Conservation (phyloP, 1,284 basidiomycete species). For the Pyrrhoderma noxium region DNA sequence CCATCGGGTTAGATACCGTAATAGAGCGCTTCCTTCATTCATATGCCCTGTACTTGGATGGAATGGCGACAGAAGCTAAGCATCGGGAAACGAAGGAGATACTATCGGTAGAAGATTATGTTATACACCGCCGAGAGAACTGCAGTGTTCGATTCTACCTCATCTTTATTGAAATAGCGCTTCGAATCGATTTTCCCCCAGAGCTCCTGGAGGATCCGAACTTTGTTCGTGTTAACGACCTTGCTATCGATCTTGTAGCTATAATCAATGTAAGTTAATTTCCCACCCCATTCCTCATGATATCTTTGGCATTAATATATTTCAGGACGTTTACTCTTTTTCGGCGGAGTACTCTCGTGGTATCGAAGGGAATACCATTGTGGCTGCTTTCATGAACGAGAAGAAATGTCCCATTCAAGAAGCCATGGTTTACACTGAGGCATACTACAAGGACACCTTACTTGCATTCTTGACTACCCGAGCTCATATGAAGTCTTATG, state of each 20-base stretch:
- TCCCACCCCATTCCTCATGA: background rate
- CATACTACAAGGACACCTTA: background rate
- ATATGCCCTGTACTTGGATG: too few relatives aligned
- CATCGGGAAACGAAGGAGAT: too few relatives aligned
- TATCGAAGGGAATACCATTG: background rate
- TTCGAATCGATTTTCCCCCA: background rate
- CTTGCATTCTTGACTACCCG: background rate
- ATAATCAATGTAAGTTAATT: background rate
- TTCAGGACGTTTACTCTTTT: slow-evolving; percentile 4
- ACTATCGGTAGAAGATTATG: background rate
- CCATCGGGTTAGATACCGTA: too few relatives aligned
- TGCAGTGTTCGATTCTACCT: too few relatives aligned
- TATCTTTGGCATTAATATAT: background rate
- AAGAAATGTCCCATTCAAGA: background rate
- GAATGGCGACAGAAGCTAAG: too few relatives aligned
- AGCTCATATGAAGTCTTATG: background rate
- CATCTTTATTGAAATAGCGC: background rate
- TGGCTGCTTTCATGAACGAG: background rate
- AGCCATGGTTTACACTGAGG: background rate
- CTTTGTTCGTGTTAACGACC: background rate
- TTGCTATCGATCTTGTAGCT: background rate
- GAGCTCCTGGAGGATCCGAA: slow-evolving; percentile 1
- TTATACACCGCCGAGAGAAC: background rate
- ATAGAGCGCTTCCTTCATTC: too few relatives aligned
- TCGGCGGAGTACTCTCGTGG: background rate